These are phyloP conservation scores for Leptographium wingfieldii DNA, from an alignment of 2,329 filamentous ascomycete genomes.

Conservation along the genomic window DNA sequence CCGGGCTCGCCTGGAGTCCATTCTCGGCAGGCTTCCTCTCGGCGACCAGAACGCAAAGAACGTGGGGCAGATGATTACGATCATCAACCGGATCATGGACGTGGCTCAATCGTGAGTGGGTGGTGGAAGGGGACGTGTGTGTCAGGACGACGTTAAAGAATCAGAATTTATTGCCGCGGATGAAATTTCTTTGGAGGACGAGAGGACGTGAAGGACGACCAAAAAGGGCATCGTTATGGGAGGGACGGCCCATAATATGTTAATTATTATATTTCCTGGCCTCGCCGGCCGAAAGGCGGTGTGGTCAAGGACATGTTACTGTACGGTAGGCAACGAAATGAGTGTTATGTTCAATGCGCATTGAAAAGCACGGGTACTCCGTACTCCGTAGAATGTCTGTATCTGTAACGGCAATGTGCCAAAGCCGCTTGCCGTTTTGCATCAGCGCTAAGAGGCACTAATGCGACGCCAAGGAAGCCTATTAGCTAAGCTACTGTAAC, in stretches of 20 bases:
- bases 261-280: neutral
- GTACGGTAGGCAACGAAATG: neutral
- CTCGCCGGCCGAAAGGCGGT: neutral
- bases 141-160: too few relatives aligned
- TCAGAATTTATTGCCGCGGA: neutral
- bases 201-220: neutral
- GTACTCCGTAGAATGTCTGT: too few relatives aligned
- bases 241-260: neutral
- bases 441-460: neutral
- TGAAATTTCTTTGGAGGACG: neutral
- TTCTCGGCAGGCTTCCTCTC: slow-evolving; percentile 35
- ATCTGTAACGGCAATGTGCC: too few relatives aligned
- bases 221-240: neutral
- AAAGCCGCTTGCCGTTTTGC: too few relatives aligned
- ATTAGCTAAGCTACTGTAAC: neutral
- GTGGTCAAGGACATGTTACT: neutral
- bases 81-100: slow-evolving; percentile 21
- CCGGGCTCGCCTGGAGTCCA: slow-evolving; percentile 37
- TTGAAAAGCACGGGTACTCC: neutral
- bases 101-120: slow-evolving; percentile 1
- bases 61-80: slow-evolving; percentile 29
- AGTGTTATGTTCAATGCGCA: neutral
- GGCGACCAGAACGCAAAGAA: slow-evolving; percentile 35
- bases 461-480: neutral
- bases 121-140: neutral